Percentiles rank a stretch among this genome's conserved stretches.
Evolutionary conservation across 208 protist species (phyloP).

Genomic region (Blastocrithidia nonstop): DNA sequence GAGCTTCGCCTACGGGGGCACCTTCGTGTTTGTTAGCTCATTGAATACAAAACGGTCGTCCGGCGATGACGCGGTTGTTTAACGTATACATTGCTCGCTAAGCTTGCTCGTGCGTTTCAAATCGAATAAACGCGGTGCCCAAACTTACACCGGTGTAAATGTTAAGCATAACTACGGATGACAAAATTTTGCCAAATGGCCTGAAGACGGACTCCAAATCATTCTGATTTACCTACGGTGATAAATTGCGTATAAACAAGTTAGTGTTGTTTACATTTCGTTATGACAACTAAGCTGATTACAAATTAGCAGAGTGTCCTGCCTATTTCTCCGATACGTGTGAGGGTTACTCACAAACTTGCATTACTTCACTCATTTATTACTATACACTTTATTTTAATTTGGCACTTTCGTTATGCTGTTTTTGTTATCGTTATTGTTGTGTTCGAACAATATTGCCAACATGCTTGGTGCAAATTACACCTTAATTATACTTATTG

Average conservation of each 20-base stretch:
- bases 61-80: conserved; percentile 7
- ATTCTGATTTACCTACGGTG: conserved; percentile 13
- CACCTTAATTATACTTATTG: too few relatives aligned
- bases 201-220: conserved; percentile 20
- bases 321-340: neutral
- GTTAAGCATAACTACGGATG: conserved; percentile 49
- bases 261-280: conserved; percentile 22
- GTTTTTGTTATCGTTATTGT: too few relatives aligned
- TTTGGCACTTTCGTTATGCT: too few relatives aligned
- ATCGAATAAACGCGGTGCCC: conserved; percentile 66
- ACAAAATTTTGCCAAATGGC: conserved; percentile 31
- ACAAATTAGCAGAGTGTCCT: neutral
- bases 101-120: conserved; percentile 27
- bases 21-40: conserved; percentile 62
- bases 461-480: too few relatives aligned
- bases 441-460: too few relatives aligned
- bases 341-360: too few relatives aligned
- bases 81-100: conserved; percentile 19
- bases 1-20: conserved; percentile 36
- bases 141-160: conserved; percentile 58
- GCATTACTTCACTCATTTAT: too few relatives aligned
- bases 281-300: neutral
- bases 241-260: conserved; percentile 42
- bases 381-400: too few relatives aligned
- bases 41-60: conserved; percentile 26